Evolutionary conservation across 2,329 filamentous ascomycete species (phyloP).

Genomic region (Clarireedia monteithiana): DNA sequence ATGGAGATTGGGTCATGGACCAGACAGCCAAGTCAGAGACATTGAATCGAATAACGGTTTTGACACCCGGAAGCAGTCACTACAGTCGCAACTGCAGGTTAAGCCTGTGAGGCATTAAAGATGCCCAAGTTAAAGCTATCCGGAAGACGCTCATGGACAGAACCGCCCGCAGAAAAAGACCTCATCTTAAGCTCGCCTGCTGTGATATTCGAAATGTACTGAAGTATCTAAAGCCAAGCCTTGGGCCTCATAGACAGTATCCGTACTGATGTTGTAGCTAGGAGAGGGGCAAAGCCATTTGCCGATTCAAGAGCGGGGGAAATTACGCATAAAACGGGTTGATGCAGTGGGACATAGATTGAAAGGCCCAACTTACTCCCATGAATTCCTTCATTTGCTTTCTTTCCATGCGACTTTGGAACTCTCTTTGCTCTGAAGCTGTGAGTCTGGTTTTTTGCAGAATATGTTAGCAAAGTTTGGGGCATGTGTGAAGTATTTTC

Average conservation of each 20-base stretch:
- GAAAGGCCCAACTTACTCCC: slow-evolving; percentile 55
- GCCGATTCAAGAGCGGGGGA: neutral
- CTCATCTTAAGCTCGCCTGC: too few relatives aligned
- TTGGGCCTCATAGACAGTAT: neutral
- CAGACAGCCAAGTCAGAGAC: too few relatives aligned
- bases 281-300: neutral
- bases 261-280: neutral
- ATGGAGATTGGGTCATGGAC: too few relatives aligned
- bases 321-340: neutral
- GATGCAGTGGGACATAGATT: neutral
- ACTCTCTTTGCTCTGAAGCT: slow-evolving; percentile 75
- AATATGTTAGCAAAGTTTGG: slow-evolving; percentile 10
- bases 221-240: neutral
- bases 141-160: too few relatives aligned
- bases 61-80: too few relatives aligned
- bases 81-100: too few relatives aligned
- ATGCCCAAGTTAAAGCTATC: too few relatives aligned
- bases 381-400: slow-evolving; percentile 99
- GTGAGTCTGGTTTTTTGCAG: slow-evolving; percentile 23
- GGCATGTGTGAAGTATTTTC: neutral
- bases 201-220: too few relatives aligned
- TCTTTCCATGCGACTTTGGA: slow-evolving; percentile 90
- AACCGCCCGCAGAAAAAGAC: too few relatives aligned
- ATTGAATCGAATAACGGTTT: too few relatives aligned
- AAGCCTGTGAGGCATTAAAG: too few relatives aligned